These are phyloP conservation scores for Suhomyces atakaporum DNA, from an alignment of 1,139 yeast species.

Conservation along the genomic window DNA sequence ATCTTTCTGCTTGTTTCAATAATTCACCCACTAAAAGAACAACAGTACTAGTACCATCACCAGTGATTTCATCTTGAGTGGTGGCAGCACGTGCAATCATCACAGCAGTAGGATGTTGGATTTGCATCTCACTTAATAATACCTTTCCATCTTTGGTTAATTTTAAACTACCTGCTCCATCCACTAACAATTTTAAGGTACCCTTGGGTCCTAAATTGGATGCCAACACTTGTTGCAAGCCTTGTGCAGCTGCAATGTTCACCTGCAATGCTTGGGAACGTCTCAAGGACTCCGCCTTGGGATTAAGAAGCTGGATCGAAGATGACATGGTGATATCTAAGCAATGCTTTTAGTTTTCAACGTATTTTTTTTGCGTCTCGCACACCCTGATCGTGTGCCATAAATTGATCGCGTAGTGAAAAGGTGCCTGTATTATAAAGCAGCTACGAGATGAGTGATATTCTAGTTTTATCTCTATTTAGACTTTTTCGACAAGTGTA, in stretches of 20 bases:
- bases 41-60: conserved; percentile 99
- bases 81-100: conserved; percentile 99
- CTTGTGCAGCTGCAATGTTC: conserved; percentile 94
- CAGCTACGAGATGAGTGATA: too few species aligned
- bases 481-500: too few species aligned
- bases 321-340: conserved; percentile 37
- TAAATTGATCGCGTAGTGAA: not conserved
- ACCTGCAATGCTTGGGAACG: conserved; percentile 94
- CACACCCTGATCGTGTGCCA: conserved; percentile 6
- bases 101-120: conserved; percentile 99
- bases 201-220: conserved; percentile 97
- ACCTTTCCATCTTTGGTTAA: conserved; percentile 98
- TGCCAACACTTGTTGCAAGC: conserved; percentile 87
- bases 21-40: conserved; percentile 93
- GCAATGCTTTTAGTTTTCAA: conserved; percentile 12
- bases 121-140: conserved; percentile 92
- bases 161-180: conserved; percentile 94
- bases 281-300: conserved; percentile 94
- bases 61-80: conserved; percentile 98
- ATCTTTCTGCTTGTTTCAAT: conserved; percentile 91
- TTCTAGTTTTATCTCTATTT: too few species aligned
- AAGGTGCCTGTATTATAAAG: too few species aligned
- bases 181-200: conserved; percentile 92
- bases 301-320: conserved; percentile 87
- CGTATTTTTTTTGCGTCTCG: conserved; percentile 11